Conservation (phyloP, 768 basidiomycete genomes). For the Multifurca ochricompacta region DNA sequence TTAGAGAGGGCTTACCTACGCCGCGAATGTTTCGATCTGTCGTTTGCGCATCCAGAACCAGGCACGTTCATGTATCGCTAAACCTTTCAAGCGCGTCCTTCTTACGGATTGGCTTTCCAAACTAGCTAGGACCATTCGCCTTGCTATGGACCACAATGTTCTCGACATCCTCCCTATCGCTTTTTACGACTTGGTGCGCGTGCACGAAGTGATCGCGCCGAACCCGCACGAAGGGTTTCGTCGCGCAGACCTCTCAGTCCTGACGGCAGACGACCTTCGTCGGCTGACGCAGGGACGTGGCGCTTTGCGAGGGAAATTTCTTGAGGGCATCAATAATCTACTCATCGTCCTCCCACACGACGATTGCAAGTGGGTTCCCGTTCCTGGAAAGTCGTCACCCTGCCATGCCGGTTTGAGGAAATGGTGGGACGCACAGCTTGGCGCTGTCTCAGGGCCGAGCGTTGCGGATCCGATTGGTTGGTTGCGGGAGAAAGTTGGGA, state of each 20-base stretch:
- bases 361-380: slow-evolving; percentile 80
- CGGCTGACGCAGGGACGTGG: slow-evolving; percentile 15
- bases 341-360: slow-evolving; percentile 78
- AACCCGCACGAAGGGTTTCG: slow-evolving; percentile 10
- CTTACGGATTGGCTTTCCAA: background rate
- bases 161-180: slow-evolving; percentile 18
- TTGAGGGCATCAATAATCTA: slow-evolving; percentile 48
- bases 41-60: slow-evolving; percentile 17
- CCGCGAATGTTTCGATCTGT: slow-evolving; percentile 11
- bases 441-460: slow-evolving; percentile 11
- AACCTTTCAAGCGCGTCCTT: background rate
- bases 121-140: slow-evolving; percentile 13
- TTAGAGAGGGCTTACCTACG: slow-evolving; percentile 13
- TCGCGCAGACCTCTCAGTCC: slow-evolving; percentile 13
- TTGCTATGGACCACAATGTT: slow-evolving; percentile 15
- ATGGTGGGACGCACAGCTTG: slow-evolving; percentile 14
- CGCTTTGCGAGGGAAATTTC: slow-evolving; percentile 11
- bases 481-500: slow-evolving; percentile 2
- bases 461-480: slow-evolving; percentile 13
- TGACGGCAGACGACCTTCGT: slow-evolving; percentile 17
- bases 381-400: slow-evolving; percentile 29
- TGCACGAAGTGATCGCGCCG: slow-evolving; percentile 12
- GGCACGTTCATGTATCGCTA: slow-evolving; percentile 2
- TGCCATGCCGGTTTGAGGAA: slow-evolving; percentile 10
- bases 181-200: slow-evolving; percentile 15